Conservation (phyloP, 2,329 filamentous ascomycete species). For the Catunica adiposa region DNA sequence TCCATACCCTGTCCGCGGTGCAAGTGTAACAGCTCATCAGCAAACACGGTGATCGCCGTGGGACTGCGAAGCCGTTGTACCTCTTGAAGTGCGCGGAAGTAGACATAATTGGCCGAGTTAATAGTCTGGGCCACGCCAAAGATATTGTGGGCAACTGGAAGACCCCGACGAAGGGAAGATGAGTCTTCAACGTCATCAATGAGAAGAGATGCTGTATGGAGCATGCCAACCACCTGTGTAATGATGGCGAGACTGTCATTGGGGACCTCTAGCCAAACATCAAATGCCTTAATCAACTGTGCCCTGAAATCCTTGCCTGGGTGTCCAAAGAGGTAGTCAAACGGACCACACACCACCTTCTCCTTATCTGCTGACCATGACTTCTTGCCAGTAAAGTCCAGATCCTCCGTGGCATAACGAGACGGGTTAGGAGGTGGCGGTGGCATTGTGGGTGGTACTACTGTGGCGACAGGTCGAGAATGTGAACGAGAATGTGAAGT, state of each 20-base stretch:
- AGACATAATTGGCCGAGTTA: slow-evolving; percentile 80
- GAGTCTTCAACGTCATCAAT: slow-evolving; percentile 81
- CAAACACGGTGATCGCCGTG: slow-evolving; percentile 51
- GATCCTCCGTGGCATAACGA: slow-evolving; percentile 38
- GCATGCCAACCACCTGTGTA: slow-evolving; percentile 65
- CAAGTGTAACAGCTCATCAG: slow-evolving; percentile 68
- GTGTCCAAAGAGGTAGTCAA: slow-evolving; percentile 61
- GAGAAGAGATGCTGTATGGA: slow-evolving; percentile 69
- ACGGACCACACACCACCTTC: slow-evolving; percentile 59
- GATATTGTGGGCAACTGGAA: slow-evolving; percentile 69
- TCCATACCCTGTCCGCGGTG: slow-evolving; percentile 85
- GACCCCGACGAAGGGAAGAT: slow-evolving; percentile 57
- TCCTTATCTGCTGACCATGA: slow-evolving; percentile 62
- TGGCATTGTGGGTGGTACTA: slow-evolving; percentile 11
- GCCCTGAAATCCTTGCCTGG: slow-evolving; percentile 75
- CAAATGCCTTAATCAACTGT: slow-evolving; percentile 66
- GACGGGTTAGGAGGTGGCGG: slow-evolving; percentile 28
- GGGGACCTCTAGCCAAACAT: slow-evolving; percentile 63
- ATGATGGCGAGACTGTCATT: slow-evolving; percentile 53
- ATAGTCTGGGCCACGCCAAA: slow-evolving; percentile 80
- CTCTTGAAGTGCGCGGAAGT: slow-evolving; percentile 65
- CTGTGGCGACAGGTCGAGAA: slow-evolving; percentile 8
- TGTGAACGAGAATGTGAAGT: slow-evolving; percentile 10
- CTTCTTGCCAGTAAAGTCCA: slow-evolving; percentile 33
- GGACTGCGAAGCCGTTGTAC: slow-evolving; percentile 54